phyloP scores from a whole-genome alignment of 495 filamentous ascomycete genomes.

The Penicillium salamii region DNA sequence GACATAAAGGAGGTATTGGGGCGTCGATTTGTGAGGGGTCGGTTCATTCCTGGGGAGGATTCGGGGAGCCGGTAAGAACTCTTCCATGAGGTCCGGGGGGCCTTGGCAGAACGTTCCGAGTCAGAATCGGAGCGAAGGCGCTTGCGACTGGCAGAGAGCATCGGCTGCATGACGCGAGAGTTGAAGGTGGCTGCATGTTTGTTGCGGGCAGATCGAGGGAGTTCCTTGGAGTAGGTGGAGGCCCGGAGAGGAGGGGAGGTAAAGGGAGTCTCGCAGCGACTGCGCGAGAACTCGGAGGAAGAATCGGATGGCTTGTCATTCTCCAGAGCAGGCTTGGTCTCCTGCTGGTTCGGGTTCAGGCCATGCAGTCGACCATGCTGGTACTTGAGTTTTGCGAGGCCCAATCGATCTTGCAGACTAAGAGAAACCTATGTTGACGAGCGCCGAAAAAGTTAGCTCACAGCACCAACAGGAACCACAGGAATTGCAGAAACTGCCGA shows the following conservation, averaged over 20 bases:
- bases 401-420: slow-evolving; percentile 85
- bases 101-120: slow-evolving; percentile 53
- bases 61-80: slow-evolving; percentile 68
- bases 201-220: slow-evolving; percentile 44
- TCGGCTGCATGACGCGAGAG: slow-evolving; percentile 43
- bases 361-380: slow-evolving; percentile 65
- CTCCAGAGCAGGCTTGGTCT: slow-evolving; percentile 47
- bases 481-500: neutral
- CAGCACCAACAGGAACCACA: neutral
- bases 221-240: slow-evolving; percentile 43
- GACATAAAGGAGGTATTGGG: slow-evolving; percentile 68
- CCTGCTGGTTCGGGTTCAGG: slow-evolving; percentile 59
- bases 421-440: slow-evolving; percentile 71
- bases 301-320: slow-evolving; percentile 64
- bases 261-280: slow-evolving; percentile 45
- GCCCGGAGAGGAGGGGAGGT: slow-evolving; percentile 42
- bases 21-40: slow-evolving; percentile 36
- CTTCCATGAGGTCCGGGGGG: slow-evolving; percentile 67
- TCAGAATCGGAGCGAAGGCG: slow-evolving; percentile 68
- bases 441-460: slow-evolving; percentile 6
- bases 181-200: slow-evolving; percentile 50
- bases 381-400: slow-evolving; percentile 93
- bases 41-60: slow-evolving; percentile 68
- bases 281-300: slow-evolving; percentile 61
- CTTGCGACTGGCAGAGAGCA: slow-evolving; percentile 54